Conservation (phyloP, 1,284 basidiomycete species). For the Somion occarium region DNA sequence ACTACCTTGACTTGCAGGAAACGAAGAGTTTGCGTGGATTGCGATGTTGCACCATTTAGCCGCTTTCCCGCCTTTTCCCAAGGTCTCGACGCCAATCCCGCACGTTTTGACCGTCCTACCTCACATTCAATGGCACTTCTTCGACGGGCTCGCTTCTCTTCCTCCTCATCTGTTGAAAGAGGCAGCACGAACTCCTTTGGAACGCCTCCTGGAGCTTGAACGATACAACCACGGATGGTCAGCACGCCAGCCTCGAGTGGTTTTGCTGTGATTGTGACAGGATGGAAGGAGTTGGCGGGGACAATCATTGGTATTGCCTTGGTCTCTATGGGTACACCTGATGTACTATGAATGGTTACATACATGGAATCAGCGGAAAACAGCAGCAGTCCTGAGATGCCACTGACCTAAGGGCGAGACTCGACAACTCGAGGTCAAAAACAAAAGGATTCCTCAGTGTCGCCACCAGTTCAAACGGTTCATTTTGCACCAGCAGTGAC, state of each 20-base stretch:
- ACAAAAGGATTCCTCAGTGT: conserved; percentile 89
- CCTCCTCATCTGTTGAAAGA: conserved; percentile 67
- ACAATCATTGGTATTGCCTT: conserved; percentile 56
- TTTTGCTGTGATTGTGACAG: conserved; percentile 67
- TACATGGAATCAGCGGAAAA: not conserved
- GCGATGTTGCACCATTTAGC: conserved; percentile 27
- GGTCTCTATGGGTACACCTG: conserved; percentile 74
- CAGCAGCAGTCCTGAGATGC: not conserved
- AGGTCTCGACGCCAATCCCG: conserved; percentile 63
- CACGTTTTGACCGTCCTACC: conserved; percentile 61
- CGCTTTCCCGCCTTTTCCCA: conserved; percentile 47
- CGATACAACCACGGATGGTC: conserved; percentile 70
- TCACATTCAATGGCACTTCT: conserved; percentile 60
- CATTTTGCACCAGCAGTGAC: conserved; percentile 77
- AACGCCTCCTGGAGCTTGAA: conserved; percentile 73
- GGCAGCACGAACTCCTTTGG: conserved; percentile 76
- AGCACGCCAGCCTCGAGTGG: conserved; percentile 67
- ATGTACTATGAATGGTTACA: conserved; percentile 67
- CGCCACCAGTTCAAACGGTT: conserved; percentile 76
- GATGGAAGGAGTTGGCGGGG: conserved; percentile 71
- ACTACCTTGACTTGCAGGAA: conserved; percentile 79
- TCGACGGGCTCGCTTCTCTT: conserved; percentile 53
- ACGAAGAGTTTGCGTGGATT: conserved; percentile 27
- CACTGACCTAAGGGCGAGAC: conserved; percentile 73
- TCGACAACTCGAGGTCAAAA: conserved; percentile 85